Evolutionary conservation across 208 protist species (phyloP), one percentile per base, ranked within the genome.

Genomic region (Porcisia deanei): DNA sequence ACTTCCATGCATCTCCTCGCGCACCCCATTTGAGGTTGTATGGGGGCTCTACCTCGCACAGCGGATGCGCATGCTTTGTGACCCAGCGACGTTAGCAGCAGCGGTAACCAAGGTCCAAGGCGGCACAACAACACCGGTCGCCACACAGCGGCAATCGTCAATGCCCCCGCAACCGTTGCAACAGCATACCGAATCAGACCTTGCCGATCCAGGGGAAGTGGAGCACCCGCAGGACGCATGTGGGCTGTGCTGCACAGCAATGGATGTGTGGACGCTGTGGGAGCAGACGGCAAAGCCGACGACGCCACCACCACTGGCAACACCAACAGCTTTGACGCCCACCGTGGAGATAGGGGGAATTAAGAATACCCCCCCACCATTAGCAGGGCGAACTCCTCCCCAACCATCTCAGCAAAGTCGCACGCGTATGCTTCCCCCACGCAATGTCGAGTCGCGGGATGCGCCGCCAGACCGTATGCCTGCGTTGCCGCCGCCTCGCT

Each of bases 181-280:
- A 20, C 12, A 14, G 34, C 65, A n/a, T 6, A 34, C 58, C 58
- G 14, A 34, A 14, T 25, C 30, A 34, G 30, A 8, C 8, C 58
- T 39, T 63, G 30, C 58, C 58, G 58, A 63, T 63, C 34, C 25
- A 39, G 58, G 7, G n/a, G 30, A 22, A 18, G 58, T 20, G 55
- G 20, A 10, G 39, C 68, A 43, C 30, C 52, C 12, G 52, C 45
- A 34, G n/a, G 41, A 64, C 12, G 49, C 52, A 16, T 75, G 71
- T 53, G 69, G 71, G 12, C 69, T 80, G 60, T 49, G 69, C 52
- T 74, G 68, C 52, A 75, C 58, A 25, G 76, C 76, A 16, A 49
- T 80, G 41, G 69, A 80, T 45, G 52, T 80, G 18, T 80, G 76
- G 76, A 22, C 12, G 9, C 68, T 69, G 63, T 80, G 76, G 76